phyloP scores from a whole-genome alignment of 768 basidiomycete species.

The Phaeotremella fagi region DNA sequence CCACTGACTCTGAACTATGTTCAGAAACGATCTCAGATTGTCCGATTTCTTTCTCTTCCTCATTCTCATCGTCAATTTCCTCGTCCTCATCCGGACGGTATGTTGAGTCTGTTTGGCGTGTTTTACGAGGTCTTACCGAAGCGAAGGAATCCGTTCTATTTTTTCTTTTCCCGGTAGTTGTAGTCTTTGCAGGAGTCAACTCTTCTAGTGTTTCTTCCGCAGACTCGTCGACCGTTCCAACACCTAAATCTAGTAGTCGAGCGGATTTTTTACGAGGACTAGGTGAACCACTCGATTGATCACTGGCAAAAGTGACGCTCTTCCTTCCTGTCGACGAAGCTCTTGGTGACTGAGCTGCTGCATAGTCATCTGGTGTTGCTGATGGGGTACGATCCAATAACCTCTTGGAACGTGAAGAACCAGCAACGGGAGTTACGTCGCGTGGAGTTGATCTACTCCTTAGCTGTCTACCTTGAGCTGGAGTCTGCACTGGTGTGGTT shows the following conservation, averaged over 20 bases:
- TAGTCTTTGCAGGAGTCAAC: too few relatives aligned
- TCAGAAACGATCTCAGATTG: too few relatives aligned
- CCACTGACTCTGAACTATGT: too few relatives aligned
- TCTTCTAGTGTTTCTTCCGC: too few relatives aligned
- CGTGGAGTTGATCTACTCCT: not conserved
- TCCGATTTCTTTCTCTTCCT: too few relatives aligned
- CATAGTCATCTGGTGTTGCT: constrained; percentile 1
- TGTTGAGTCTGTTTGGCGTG: not conserved
- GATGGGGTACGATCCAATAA: not conserved
- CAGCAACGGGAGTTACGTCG: not conserved
- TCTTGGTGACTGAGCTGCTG: not conserved
- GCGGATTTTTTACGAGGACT: not conserved
- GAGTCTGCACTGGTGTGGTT: not conserved
- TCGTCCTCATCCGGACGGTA: not conserved
- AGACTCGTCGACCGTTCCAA: too few relatives aligned
- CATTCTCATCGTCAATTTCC: not conserved
- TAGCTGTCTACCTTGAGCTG: not conserved
- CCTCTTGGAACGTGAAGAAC: too few relatives aligned
- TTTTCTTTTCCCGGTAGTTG: too few relatives aligned
- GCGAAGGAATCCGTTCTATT: too few relatives aligned
- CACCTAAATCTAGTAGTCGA: not conserved
- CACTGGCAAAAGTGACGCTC: not conserved
- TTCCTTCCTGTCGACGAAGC: not conserved
- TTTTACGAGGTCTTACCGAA: not conserved
- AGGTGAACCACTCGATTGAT: not conserved